Evolutionary conservation across 371 early-diverging fungal species (phyloP), one percentile per base, ranked within the genome.

Genomic region (Choanephora cucurbitarum): DNA sequence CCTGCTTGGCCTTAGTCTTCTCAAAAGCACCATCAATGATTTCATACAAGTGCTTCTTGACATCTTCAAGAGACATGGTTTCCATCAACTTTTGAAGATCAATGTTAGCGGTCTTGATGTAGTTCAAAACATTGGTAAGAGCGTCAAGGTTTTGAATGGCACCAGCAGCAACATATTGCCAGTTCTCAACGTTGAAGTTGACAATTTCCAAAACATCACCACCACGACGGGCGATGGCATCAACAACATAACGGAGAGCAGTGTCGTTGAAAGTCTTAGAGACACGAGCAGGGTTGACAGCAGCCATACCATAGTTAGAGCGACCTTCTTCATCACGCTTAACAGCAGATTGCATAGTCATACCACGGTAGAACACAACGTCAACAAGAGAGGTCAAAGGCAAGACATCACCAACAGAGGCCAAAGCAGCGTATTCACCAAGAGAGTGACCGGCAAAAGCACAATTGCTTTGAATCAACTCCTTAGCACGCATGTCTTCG

Each of bases 341-440:
- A 33, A 96, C 97, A 45, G 95, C 93, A 39, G 87, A 87, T 72
- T 96, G 97, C 97, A 97, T 96, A 18, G 93, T 94, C 91, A 96
- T 89, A 63, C 97, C 97, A 72, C 97, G 93, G 74, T 94, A 96
- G 75, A 97, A 97, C 40, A 92, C 92, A 46, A 97, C 91, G 64
- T 97, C 97, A 51, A 94, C 93, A 19, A 95, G 75, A 22, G 89
- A 78, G 66, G 93, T 91, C 58, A 95, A 84, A 19, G 92, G 86
- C 52, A 97, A 73, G 1, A 95, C 93, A 62, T 90, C 87, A 66
- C 94, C 96, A 45, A 97, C 89, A 21, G 97, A 84, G 24, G 93
- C 88, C 48, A 97, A 82, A 52, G 92, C 95, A 67, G 95, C 92
- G 66, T 97, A 97, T 67, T 97, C 98, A 69, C 98, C 98, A 47